Evolutionary conservation across 192 early-diverging fungal genomes (phyloP).

Genomic region (Chytriomyces confervae): DNA sequence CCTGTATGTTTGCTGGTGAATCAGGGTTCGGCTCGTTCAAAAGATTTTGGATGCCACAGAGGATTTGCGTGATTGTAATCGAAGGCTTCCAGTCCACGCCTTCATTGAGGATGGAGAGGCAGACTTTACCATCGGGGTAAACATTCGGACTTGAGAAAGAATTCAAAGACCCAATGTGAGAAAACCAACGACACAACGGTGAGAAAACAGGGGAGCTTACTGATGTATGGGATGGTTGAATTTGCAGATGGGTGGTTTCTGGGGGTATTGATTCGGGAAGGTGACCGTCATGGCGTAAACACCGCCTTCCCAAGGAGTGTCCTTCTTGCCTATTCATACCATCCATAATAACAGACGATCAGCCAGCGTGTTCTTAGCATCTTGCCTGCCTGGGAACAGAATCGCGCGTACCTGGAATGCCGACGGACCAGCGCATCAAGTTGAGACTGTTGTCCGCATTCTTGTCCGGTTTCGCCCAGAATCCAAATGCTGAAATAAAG

Average conservation of each 20-base stretch:
- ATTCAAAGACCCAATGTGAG: neutral
- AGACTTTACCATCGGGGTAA: slow-evolving; percentile 95
- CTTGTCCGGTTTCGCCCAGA: slow-evolving; percentile 87
- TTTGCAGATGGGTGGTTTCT: slow-evolving; percentile 79
- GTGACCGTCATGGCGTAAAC: slow-evolving; percentile 78
- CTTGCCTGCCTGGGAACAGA: slow-evolving; percentile 76
- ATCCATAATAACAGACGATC: neutral
- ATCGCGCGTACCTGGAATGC: slow-evolving; percentile 82
- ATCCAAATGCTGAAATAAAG: slow-evolving; percentile 63
- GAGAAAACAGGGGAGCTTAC: neutral
- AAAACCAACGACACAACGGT: neutral
- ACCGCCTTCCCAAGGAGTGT: slow-evolving; percentile 80
- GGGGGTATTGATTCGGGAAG: slow-evolving; percentile 87
- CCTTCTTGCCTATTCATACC: slow-evolving; percentile 47
- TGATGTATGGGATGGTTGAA: slow-evolving; percentile 38
- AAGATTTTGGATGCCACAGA: slow-evolving; percentile 88
- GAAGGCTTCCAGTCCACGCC: slow-evolving; percentile 76
- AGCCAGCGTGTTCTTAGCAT: slow-evolving; percentile 68
- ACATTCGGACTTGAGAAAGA: slow-evolving; percentile 71
- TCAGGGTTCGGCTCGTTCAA: slow-evolving; percentile 88
- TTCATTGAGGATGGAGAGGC: slow-evolving; percentile 91
- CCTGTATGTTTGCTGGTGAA: slow-evolving; percentile 85
- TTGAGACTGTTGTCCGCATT: slow-evolving; percentile 63
- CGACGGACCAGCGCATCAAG: slow-evolving; percentile 81
- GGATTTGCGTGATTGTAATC: slow-evolving; percentile 96